These are phyloP conservation scores for Cicer pinnatifidum DNA, from an alignment of 306 rosid species.

Conservation along the genomic window DNA sequence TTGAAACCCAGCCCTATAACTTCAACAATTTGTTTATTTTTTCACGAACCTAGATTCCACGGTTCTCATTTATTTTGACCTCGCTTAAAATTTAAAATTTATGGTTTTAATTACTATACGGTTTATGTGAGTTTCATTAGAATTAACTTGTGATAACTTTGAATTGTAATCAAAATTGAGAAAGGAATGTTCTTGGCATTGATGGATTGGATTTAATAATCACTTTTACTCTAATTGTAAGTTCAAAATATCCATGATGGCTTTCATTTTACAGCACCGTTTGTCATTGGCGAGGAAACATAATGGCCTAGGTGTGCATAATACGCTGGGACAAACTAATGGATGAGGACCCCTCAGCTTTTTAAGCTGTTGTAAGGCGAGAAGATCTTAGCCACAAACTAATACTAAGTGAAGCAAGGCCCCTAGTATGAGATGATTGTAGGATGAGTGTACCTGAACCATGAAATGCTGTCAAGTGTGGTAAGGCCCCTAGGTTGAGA, in stretches of 20 bases:
- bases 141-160: not conserved
- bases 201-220: not conserved
- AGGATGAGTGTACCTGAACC: not conserved
- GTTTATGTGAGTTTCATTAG: not conserved
- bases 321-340: not conserved
- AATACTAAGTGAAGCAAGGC: not conserved
- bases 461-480: not conserved
- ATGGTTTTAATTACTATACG: not conserved
- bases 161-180: constrained; percentile 17
- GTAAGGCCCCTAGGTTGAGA: not conserved
- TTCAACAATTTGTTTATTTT: not conserved
- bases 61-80: not conserved
- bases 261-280: not conserved
- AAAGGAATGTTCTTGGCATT: constrained; percentile 16
- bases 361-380: too few species aligned
- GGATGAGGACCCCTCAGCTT: not conserved
- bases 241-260: not conserved
- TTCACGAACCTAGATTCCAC: not conserved
- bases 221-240: not conserved
- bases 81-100: not conserved
- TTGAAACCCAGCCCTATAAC: not conserved
- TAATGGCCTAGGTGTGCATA: not conserved
- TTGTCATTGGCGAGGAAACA: not conserved
- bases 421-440: not conserved
- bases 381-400: not conserved